Evolutionary conservation across 2,329 filamentous ascomycete genomes (phyloP).

Genomic region (Paraphoma sp.): DNA sequence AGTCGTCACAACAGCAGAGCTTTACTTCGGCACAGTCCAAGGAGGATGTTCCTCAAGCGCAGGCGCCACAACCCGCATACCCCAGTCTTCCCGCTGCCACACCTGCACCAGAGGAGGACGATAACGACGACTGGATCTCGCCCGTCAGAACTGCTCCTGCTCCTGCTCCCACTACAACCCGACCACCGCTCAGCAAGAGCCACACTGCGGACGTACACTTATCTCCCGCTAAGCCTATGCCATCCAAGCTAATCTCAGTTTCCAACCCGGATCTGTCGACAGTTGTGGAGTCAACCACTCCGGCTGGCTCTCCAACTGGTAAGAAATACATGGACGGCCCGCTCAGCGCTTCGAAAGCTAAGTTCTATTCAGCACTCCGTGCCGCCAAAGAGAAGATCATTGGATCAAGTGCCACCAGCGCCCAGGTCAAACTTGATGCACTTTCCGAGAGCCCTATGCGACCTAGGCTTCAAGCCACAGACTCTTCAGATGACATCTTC

Average conservation of each 20-base stretch:
- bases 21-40: slow-evolving; percentile 49
- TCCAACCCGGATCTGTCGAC: slow-evolving; percentile 52
- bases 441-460: slow-evolving; percentile 46
- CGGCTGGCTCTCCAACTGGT: slow-evolving; percentile 60
- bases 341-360: slow-evolving; percentile 90
- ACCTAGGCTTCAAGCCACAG: slow-evolving; percentile 29
- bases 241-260: slow-evolving; percentile 54
- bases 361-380: slow-evolving; percentile 88
- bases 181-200: slow-evolving; percentile 65
- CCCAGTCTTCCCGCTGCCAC: slow-evolving; percentile 48
- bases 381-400: slow-evolving; percentile 85
- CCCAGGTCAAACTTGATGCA: slow-evolving; percentile 64
- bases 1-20: slow-evolving; percentile 30
- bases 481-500: slow-evolving; percentile 42
- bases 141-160: slow-evolving; percentile 53
- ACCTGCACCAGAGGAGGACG: slow-evolving; percentile 27
- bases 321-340: slow-evolving; percentile 73
- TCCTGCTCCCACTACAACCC: slow-evolving; percentile 31
- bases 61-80: slow-evolving; percentile 46
- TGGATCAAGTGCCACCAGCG: slow-evolving; percentile 69
- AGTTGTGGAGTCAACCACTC: slow-evolving; percentile 60
- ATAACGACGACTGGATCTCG: slow-evolving; percentile 64
- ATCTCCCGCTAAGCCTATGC: slow-evolving; percentile 50
- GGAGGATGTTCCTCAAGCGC: slow-evolving; percentile 32
- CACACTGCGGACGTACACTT: slow-evolving; percentile 60